These are phyloP conservation scores for Penicillium palitans DNA, from an alignment of 2,329 filamentous ascomycete genomes.

Conservation along the genomic window DNA sequence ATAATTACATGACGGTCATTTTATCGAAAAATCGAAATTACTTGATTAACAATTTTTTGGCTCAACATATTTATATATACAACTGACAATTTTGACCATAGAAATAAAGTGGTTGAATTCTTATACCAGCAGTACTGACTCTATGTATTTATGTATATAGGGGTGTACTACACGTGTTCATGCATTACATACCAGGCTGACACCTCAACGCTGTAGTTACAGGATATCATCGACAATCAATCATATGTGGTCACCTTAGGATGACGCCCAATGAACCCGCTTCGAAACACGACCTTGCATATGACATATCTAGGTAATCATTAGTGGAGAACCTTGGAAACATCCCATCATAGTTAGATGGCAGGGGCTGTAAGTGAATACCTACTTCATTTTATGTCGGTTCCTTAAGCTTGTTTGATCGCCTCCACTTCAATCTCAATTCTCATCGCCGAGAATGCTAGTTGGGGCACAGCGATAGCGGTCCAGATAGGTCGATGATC, in stretches of 20 bases:
- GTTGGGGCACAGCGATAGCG: not conserved
- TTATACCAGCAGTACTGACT: no score
- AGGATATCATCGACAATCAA: not conserved
- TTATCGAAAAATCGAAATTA: not conserved
- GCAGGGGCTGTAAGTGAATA: no score
- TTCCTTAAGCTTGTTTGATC: not conserved
- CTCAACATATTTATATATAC: no score
- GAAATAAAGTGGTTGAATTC: no score
- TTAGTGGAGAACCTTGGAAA: not conserved
- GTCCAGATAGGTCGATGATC: not conserved
- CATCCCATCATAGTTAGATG: no score
- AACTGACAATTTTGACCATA: no score
- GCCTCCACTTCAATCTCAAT: not conserved
- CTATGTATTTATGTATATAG: not conserved
- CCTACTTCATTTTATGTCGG: no score
- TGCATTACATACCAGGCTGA: not conserved
- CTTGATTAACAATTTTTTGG: no score
- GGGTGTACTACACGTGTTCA: no score
- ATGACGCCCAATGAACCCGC: not conserved
- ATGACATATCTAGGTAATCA: not conserved
- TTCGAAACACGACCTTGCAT: no score
- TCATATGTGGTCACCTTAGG: not conserved
- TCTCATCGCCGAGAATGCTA: not conserved
- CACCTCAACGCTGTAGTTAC: not conserved
- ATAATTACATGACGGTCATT: no score